These are phyloP conservation scores for Globisporangium splendens DNA, from an alignment of 352 stramenopile genomes.

Conservation along the genomic window DNA sequence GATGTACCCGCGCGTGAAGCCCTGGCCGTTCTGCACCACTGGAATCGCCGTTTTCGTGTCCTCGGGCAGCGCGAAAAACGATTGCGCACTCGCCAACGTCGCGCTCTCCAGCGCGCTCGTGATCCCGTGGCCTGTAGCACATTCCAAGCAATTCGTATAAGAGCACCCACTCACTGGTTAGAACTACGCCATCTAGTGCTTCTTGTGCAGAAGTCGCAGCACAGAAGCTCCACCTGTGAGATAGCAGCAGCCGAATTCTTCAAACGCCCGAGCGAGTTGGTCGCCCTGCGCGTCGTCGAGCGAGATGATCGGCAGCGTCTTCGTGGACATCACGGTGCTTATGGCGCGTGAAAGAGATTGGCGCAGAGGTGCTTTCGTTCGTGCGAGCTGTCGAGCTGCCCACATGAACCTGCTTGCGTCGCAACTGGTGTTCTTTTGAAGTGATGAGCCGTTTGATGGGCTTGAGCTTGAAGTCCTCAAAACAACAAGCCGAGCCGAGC, in stretches of 20 bases:
- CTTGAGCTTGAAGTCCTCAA: no score
- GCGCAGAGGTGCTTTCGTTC: not conserved
- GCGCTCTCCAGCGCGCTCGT: slow-evolving; percentile 37
- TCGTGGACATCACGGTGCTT: slow-evolving; percentile 9
- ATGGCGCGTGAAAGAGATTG: not conserved
- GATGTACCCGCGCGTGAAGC: slow-evolving; percentile 80
- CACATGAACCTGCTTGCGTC: not conserved
- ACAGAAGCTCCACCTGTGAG: slow-evolving; percentile 24
- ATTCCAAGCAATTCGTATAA: not conserved
- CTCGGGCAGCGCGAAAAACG: slow-evolving; percentile 56
- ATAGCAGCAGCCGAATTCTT: slow-evolving; percentile 75
- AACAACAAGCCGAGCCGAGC: no score
- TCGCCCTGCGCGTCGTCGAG: slow-evolving; percentile 45
- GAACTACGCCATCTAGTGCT: not conserved
- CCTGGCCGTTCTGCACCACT: slow-evolving; percentile 55
- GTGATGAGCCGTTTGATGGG: not conserved
- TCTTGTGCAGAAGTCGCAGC: not conserved
- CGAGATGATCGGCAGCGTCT: slow-evolving; percentile 45
- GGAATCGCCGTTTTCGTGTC: slow-evolving; percentile 52
- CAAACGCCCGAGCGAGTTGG: slow-evolving; percentile 54
- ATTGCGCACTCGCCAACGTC: slow-evolving; percentile 49
- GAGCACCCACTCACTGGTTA: not conserved
- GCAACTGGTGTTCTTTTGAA: not conserved
- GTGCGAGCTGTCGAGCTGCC: slow-evolving; percentile 1
- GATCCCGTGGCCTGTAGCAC: slow-evolving; percentile 44